These are phyloP conservation scores for Colletotrichum echinochloae DNA, from an alignment of 2,329 filamentous ascomycete genomes.

Conservation along the genomic window DNA sequence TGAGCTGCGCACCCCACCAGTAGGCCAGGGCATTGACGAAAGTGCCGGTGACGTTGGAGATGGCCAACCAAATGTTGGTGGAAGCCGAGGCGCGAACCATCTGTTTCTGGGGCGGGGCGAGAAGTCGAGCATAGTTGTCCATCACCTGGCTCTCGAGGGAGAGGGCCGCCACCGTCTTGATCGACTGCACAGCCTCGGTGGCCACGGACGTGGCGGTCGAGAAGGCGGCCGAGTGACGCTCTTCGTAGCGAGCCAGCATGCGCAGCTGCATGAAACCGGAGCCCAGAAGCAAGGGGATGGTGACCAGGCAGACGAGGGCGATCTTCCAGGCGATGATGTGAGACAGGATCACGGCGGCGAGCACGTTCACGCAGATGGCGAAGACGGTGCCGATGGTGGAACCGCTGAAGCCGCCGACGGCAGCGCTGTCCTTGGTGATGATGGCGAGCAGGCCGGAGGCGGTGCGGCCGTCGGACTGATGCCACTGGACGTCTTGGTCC, in stretches of 20 bases:
- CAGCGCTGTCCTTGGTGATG: slow-evolving; percentile 67
- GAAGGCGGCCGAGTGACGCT: slow-evolving; percentile 61
- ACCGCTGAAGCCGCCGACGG: slow-evolving; percentile 66
- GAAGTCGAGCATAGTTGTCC: slow-evolving; percentile 51
- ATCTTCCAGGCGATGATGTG: slow-evolving; percentile 71
- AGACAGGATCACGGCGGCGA: slow-evolving; percentile 65
- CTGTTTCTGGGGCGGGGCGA: slow-evolving; percentile 41
- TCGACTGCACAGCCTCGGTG: slow-evolving; percentile 61
- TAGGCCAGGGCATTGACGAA: slow-evolving; percentile 73
- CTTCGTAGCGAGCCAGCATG: slow-evolving; percentile 60
- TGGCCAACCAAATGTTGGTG: slow-evolving; percentile 60
- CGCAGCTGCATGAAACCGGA: slow-evolving; percentile 66
- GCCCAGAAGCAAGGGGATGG: slow-evolving; percentile 65
- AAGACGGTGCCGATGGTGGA: slow-evolving; percentile 67
- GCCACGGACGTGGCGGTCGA: slow-evolving; percentile 60
- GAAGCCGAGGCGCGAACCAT: slow-evolving; percentile 44
- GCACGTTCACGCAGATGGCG: slow-evolving; percentile 65
- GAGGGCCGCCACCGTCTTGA: slow-evolving; percentile 56
- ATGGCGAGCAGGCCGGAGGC: slow-evolving; percentile 63
- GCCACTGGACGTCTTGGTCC: slow-evolving; percentile 70
- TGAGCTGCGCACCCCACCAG: slow-evolving; percentile 75
- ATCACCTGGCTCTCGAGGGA: slow-evolving; percentile 47
- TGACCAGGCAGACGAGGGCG: slow-evolving; percentile 65
- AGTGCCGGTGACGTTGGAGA: slow-evolving; percentile 63
- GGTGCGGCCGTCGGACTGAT: slow-evolving; percentile 63